Evolutionary conservation across 306 rosid genomes (phyloP).

Genomic region (Quercus berberidifolia): DNA sequence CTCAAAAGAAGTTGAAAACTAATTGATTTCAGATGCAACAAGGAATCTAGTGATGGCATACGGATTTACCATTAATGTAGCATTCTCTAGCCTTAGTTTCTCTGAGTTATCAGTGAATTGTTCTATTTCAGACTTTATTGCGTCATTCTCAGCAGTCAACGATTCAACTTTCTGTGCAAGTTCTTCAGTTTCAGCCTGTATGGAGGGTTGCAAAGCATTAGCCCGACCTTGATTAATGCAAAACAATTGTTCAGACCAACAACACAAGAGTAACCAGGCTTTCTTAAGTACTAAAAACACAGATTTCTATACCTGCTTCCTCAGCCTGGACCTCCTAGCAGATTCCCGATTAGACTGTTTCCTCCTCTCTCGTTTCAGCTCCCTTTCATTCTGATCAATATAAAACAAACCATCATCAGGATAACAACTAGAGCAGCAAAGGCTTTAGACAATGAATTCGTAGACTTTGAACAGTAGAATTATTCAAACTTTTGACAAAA

Average conservation of each 20-base stretch:
- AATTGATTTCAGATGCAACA: not conserved
- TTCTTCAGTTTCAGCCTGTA: conserved; percentile 88
- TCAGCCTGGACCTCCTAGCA: conserved; percentile 94
- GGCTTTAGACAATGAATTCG: not conserved
- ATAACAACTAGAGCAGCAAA: conserved; percentile 1
- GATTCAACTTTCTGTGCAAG: conserved; percentile 70
- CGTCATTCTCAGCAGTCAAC: conserved; percentile 51
- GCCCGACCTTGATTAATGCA: not conserved
- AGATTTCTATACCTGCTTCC: conserved; percentile 74
- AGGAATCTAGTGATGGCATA: not conserved
- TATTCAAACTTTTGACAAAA: not conserved
- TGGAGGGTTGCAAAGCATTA: conserved; percentile 6
- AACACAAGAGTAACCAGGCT: not conserved
- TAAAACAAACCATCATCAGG: conserved; percentile 17
- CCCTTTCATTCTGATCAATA: conserved; percentile 70
- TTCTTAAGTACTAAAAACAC: not conserved
- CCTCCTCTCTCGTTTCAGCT: conserved; percentile 87
- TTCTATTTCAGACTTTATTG: conserved; percentile 64
- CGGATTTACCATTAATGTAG: conserved; percentile 53
- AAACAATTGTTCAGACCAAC: not conserved
- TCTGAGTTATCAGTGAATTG: conserved; percentile 59
- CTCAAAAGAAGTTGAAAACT: not conserved
- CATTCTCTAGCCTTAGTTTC: conserved; percentile 73
- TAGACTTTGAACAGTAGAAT: not conserved
- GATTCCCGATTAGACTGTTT: conserved; percentile 98